Percentiles rank a stretch among this genome's conserved stretches.
Conservation (phyloP, 2,329 filamentous ascomycete genomes). For the Penicillium expansum region DNA sequence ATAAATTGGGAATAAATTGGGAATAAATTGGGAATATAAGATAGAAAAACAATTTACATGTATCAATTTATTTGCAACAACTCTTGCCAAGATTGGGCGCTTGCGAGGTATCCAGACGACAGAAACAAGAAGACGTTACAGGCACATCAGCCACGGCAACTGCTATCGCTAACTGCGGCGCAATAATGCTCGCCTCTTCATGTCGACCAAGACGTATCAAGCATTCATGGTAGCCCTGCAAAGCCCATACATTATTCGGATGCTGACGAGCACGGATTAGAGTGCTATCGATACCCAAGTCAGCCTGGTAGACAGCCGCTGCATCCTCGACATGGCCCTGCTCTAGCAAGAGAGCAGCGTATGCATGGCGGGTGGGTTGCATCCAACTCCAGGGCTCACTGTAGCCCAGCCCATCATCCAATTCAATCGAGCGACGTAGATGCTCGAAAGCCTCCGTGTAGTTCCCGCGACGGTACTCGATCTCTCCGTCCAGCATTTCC, state of each 20-base stretch:
- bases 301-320: slow-evolving; percentile 56
- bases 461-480: slow-evolving; percentile 65
- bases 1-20: background rate
- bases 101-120: slow-evolving; percentile 33
- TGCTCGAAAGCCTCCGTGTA: slow-evolving; percentile 58
- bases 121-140: slow-evolving; percentile 60
- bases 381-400: slow-evolving; percentile 80
- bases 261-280: slow-evolving; percentile 65
- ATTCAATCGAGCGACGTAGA: slow-evolving; percentile 56
- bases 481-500: slow-evolving; percentile 69
- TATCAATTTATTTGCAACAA: slow-evolving; percentile 12
- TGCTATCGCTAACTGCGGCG: slow-evolving; percentile 52
- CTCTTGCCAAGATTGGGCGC: slow-evolving; percentile 6
- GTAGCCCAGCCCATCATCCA: slow-evolving; percentile 64
- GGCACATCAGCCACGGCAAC: slow-evolving; percentile 59
- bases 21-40: background rate
- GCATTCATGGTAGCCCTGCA: slow-evolving; percentile 72
- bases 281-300: slow-evolving; percentile 59
- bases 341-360: slow-evolving; percentile 67
- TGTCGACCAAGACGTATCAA: slow-evolving; percentile 53
- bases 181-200: slow-evolving; percentile 50
- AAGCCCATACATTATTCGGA: slow-evolving; percentile 71
- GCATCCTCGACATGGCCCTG: slow-evolving; percentile 60
- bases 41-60: background rate
- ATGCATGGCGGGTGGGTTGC: slow-evolving; percentile 69